These are phyloP conservation scores for Vishniacozyma victoriae DNA, from an alignment of 768 basidiomycete species.

Conservation along the genomic window DNA sequence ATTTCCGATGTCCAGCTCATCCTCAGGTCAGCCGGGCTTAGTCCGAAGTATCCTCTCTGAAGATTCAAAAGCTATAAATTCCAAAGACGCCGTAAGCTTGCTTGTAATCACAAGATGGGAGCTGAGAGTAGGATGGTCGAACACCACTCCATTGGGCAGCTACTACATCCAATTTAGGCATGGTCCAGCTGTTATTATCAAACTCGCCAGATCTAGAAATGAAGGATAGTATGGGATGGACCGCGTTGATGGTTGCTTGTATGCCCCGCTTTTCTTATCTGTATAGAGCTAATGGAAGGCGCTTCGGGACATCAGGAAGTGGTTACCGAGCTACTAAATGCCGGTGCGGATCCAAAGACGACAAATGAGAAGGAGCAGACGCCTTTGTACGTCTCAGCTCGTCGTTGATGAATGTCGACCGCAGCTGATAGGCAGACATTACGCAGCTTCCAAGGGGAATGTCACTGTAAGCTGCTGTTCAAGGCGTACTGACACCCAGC, in stretches of 20 bases:
- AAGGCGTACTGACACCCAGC: not conserved
- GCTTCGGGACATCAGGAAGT: conserved; percentile 40
- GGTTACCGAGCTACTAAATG: conserved; percentile 40
- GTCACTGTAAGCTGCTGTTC: conserved; percentile 26
- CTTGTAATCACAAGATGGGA: not conserved
- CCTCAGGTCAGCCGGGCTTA: conserved; percentile 43
- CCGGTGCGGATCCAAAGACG: conserved; percentile 42
- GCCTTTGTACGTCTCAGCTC: conserved; percentile 33
- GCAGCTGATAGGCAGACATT: conserved; percentile 32
- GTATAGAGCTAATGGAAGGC: conserved; percentile 19
- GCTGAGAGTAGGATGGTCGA: conserved; percentile 39
- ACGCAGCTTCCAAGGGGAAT: conserved; percentile 47
- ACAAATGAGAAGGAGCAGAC: conserved; percentile 47
- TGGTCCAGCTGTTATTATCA: conserved; percentile 36
- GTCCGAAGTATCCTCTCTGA: conserved; percentile 39
- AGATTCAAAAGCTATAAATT: conserved; percentile 36
- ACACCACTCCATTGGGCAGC: conserved; percentile 48
- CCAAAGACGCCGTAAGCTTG: conserved; percentile 42
- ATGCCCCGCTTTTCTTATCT: conserved; percentile 2
- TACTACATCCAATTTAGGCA: conserved; percentile 30
- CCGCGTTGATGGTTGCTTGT: conserved; percentile 47
- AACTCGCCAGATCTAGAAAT: conserved; percentile 41
- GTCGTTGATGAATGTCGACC: not conserved
- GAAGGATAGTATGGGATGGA: conserved; percentile 44
- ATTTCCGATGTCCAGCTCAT: not conserved